Base-by-base conservation (phyloP, 768 basidiomycete species). In the Auricularia cornea region DNA sequence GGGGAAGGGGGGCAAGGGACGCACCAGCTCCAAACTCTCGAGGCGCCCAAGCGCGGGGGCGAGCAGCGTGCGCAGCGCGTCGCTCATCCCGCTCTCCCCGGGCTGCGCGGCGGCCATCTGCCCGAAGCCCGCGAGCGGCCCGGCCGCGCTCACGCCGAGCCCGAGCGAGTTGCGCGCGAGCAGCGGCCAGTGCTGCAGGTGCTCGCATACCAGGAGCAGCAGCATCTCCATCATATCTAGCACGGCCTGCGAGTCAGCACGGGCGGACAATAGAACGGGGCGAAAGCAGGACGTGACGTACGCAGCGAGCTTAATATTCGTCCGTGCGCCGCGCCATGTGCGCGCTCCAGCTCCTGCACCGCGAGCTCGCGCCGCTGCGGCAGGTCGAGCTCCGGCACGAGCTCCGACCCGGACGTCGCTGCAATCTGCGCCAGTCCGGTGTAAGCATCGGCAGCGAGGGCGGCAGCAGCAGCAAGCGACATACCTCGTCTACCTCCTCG, bases 121-220 rank as follows among this genome's bases (percentile, higher is more conserved):
- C 62, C 68, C 31, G 60, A 52, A 63, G 61, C 54, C 62, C 33
- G 28, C 56, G 66, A 23, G 63, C 1, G 63, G 65, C 18, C 16
- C 23, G 33, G 40, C 52, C 28, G 35, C 75, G 33, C 86, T 83
- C 77, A 86, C 79, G 3, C 81, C 79, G 71, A 80, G 70, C 66
- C 65, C 1, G 72, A 73, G n/a, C 73, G 63, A 61, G 73, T 72
- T 60, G 80, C 77, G 41, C 79, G 72, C 32, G 60, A 38, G 56
- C 59, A 68, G 64, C 32, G 70, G 65, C 72, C 89, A 94, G 70
- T 86, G 85, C 16, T 83, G 79, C 31, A 92, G 70, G 69, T 95
- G 94, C 18, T 91, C 81, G 88, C 90, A 93, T 11, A 92, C 76
- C 23, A 94, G 79, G 20, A 94, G 78, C 10, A 94, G 78, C 4